Base-by-base conservation (phyloP, 176 grass and related monocot species). In the Phragmites australis region DNA sequence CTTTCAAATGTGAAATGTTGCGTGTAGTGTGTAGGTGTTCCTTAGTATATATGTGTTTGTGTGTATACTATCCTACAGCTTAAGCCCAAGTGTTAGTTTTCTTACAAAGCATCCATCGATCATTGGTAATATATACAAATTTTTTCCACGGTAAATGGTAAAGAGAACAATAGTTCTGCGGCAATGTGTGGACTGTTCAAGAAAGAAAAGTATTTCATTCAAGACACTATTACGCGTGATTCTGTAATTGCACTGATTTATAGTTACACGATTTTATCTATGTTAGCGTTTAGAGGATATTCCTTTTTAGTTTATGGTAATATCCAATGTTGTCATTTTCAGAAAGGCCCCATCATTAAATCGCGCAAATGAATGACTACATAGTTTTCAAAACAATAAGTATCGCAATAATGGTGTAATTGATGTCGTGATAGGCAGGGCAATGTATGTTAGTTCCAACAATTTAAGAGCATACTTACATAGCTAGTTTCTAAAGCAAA, bases 371-470 rank as follows among this genome's bases (percentile, higher is more conserved):
- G 52, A 75, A 84, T 85, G 64, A 89, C 62, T 25, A 81, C 54
- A 81, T 76, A 76, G 76, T 76, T 85, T 81, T 75, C 82, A 75
- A 85, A 72, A 89, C 78, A 64, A 89, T 89, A 82, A 72, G 72
- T 85, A 78, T 85, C 40, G 0, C 65, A 77, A 85, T 76, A 85
- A 81, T 85, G 64, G 17, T 71, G 40, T 76, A 81, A 72, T 86
- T 86, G 88, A 82, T 86, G 83, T 5, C 40, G 22, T 53, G 59
- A 81, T 85, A 65, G 72, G 65, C 78, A 89, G 87, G 74, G 56
- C 82, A 89, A 85, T 89, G 78, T 85, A 89, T 59, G 87, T 85
- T 82, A 81, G 78, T 77, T 85, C 82, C 87, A 77, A 76, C 83
- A 70, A 81, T 81, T 89, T 70, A 82, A 82, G 87, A 58, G 54